These are phyloP conservation scores for Mortierella sp. DNA, from an alignment of 371 early-diverging fungal species.

Conservation along the genomic window DNA sequence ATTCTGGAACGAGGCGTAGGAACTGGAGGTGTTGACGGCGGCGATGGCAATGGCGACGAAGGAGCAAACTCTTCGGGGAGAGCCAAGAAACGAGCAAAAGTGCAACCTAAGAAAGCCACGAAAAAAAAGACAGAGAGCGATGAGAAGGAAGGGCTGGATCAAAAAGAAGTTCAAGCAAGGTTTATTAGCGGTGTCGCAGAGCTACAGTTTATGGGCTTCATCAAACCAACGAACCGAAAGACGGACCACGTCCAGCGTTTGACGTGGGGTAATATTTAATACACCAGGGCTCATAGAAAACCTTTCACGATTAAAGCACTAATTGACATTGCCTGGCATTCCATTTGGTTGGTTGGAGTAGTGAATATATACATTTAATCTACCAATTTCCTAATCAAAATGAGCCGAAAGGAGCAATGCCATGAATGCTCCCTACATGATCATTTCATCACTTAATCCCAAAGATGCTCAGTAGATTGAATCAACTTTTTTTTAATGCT, in stretches of 20 bases:
- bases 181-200: slow-evolving; percentile 88
- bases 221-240: slow-evolving; percentile 89
- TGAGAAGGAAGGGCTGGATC: slow-evolving; percentile 18
- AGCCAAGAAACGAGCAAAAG: slow-evolving; percentile 25
- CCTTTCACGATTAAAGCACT: too few relatives aligned
- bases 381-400: too few relatives aligned
- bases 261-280: slow-evolving; percentile 82
- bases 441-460: too few relatives aligned
- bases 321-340: too few relatives aligned
- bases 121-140: slow-evolving; percentile 14
- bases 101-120: slow-evolving; percentile 22
- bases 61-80: slow-evolving; percentile 4
- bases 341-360: not conserved
- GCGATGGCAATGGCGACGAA: slow-evolving; percentile 8
- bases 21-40: slow-evolving; percentile 1
- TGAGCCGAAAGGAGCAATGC: too few relatives aligned
- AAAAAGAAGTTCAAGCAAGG: slow-evolving; percentile 69
- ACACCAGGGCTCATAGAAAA: too few relatives aligned
- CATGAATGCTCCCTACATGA: too few relatives aligned
- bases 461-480: too few relatives aligned
- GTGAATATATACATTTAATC: too few relatives aligned
- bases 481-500: too few relatives aligned
- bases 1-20: slow-evolving; percentile 65
- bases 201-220: slow-evolving; percentile 89
- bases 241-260: slow-evolving; percentile 92